phyloP scores from a whole-genome alignment of 176 grass and related monocot genomes.

The Tillandsia leiboldiana region DNA sequence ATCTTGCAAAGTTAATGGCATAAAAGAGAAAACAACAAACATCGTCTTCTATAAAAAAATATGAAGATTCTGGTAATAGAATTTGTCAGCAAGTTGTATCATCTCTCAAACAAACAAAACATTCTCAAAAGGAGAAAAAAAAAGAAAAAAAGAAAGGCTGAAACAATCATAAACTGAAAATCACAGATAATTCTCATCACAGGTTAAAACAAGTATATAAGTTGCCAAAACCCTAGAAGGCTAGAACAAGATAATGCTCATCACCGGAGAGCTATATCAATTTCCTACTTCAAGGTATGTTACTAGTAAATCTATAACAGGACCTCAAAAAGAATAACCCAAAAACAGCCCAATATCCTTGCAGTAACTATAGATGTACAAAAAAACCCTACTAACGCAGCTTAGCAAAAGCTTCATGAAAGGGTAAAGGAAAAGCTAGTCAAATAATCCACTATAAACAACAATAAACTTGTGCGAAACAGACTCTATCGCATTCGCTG shows the following conservation, averaged over 20 bases:
- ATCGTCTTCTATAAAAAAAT: not conserved
- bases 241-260: not conserved
- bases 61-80: too few species aligned
- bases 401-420: not conserved
- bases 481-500: not conserved
- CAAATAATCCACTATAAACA: not conserved
- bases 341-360: not conserved
- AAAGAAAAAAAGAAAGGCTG: not conserved
- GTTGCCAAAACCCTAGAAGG: not conserved
- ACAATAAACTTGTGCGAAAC: not conserved
- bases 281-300: not conserved
- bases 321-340: not conserved
- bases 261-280: not conserved
- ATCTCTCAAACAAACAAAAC: too few species aligned
- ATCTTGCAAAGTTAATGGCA: not conserved
- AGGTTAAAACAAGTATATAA: not conserved
- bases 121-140: too few species aligned
- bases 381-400: not conserved
- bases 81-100: too few species aligned
- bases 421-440: not conserved
- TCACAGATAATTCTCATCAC: too few species aligned
- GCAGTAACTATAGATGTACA: not conserved
- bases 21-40: not conserved
- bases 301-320: not conserved
- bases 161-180: not conserved